A percentile compares a stretch with the other conserved stretches of the same genome.
Conservation (phyloP, 2,329 filamentous ascomycete genomes). For the Nakataea oryzae region DNA sequence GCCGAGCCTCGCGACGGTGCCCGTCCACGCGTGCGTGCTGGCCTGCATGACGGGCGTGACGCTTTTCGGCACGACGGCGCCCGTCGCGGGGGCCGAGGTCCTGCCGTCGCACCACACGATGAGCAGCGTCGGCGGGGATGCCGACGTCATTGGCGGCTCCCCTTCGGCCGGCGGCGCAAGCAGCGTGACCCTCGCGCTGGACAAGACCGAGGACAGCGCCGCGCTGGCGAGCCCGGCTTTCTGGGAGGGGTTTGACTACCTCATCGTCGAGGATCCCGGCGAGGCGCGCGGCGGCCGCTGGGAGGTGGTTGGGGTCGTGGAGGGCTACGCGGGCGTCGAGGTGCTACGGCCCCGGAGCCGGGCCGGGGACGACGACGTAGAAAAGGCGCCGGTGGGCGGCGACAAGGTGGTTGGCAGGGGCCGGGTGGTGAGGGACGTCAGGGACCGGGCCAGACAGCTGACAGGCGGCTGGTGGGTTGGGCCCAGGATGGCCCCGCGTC, state of each 20-base stretch:
- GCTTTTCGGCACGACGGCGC: constrained; percentile 44
- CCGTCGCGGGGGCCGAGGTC: constrained; percentile 1
- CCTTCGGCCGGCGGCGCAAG: background rate
- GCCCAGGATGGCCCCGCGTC: constrained; percentile 46
- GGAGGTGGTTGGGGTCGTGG: constrained; percentile 45
- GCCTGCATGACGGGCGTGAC: constrained; percentile 64
- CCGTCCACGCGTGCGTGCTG: constrained; percentile 53
- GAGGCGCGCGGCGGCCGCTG: constrained; percentile 38
- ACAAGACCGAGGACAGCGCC: constrained; percentile 49
- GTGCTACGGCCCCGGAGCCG: constrained; percentile 36
- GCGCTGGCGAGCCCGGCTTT: constrained; percentile 38
- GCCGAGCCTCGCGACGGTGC: constrained; percentile 13
- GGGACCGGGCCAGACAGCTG: constrained; percentile 27
- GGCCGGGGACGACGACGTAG: constrained; percentile 10
- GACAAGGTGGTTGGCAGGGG: constrained; percentile 34
- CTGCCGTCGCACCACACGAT: constrained; percentile 5
- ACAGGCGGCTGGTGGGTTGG: constrained; percentile 58
- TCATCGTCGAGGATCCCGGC: constrained; percentile 41
- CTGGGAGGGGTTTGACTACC: constrained; percentile 56
- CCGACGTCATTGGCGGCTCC: constrained; percentile 17
- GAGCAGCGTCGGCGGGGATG: constrained; percentile 5
- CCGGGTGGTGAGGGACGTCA: constrained; percentile 24
- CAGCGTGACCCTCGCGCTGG: constrained; percentile 27
- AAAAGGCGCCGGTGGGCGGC: constrained; percentile 3
- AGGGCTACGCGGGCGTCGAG: constrained; percentile 49